These are phyloP conservation scores for Solanum chmielewskii DNA, from an alignment of 257 asterid genomes.

Conservation along the genomic window DNA sequence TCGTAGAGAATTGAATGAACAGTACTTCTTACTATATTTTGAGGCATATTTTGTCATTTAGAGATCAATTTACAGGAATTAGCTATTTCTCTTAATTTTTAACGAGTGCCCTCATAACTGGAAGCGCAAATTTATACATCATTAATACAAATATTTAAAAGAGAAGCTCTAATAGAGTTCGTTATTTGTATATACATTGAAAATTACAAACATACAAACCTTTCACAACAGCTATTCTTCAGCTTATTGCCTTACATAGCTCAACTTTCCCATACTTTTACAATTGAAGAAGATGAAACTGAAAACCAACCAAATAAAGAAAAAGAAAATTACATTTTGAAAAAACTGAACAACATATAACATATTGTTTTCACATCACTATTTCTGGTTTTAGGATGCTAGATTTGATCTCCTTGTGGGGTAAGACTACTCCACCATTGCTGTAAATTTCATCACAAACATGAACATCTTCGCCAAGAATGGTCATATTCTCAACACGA, in stretches of 20 bases:
- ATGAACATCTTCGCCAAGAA: conserved; percentile 25
- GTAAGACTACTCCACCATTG: conserved; percentile 19
- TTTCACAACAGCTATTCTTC: neutral
- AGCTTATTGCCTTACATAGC: neutral
- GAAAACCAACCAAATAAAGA: neutral
- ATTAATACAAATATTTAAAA: neutral
- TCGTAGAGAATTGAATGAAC: neutral
- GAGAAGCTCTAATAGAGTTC: neutral
- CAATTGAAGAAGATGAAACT: neutral
- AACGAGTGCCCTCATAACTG: neutral
- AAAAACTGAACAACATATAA: neutral
- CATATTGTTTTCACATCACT: conserved; percentile 13
- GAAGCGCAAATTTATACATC: neutral
- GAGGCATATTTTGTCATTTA: neutral
- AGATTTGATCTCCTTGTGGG: conserved; percentile 45
- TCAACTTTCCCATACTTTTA: neutral
- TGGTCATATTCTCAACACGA: conserved; percentile 25
- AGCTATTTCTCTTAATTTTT: too few relatives aligned
- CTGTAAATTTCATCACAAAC: conserved; percentile 17
- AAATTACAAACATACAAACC: neutral
- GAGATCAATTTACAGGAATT: neutral
- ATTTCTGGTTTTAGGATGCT: conserved; percentile 22
- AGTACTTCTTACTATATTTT: too few relatives aligned
- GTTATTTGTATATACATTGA: neutral
- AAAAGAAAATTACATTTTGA: neutral